Conservation (phyloP, 768 basidiomycete species). For the Tylopilus sp. region DNA sequence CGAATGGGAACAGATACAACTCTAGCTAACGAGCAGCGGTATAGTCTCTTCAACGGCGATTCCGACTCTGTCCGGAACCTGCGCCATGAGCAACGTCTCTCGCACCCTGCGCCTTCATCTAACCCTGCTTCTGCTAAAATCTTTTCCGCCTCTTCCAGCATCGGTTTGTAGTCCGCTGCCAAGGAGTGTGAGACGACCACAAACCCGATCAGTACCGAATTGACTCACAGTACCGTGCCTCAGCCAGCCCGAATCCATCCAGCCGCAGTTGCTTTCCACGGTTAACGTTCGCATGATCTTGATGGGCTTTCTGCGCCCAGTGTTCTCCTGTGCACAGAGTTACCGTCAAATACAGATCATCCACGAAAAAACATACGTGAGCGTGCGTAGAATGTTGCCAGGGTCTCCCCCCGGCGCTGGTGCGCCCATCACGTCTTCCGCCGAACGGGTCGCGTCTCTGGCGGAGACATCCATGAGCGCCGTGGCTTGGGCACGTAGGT, state of each 20-base stretch:
- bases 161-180: slow-evolving; percentile 78
- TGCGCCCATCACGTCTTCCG: slow-evolving; percentile 72
- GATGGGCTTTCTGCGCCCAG: slow-evolving; percentile 75
- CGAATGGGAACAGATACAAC: too few relatives aligned
- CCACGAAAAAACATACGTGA: slow-evolving; percentile 50
- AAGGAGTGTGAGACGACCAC: not conserved
- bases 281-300: slow-evolving; percentile 48
- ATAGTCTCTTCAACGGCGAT: slow-evolving; percentile 32
- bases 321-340: slow-evolving; percentile 53
- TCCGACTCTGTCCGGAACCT: slow-evolving; percentile 41
- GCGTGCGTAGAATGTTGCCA: slow-evolving; percentile 80
- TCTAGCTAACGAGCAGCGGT: too few relatives aligned
- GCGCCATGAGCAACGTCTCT: slow-evolving; percentile 34
- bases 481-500: slow-evolving; percentile 42
- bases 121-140: slow-evolving; percentile 82
- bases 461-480: slow-evolving; percentile 65
- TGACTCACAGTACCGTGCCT: slow-evolving; percentile 61
- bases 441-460: slow-evolving; percentile 48
- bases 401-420: slow-evolving; percentile 82
- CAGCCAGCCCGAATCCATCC: slow-evolving; percentile 74
- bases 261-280: slow-evolving; percentile 76
- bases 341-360: not conserved
- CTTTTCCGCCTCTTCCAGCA: slow-evolving; percentile 76
- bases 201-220: not conserved
- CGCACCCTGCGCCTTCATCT: slow-evolving; percentile 60